These are phyloP conservation scores for Auricularia sp. DNA, from an alignment of 768 basidiomycete species.

Conservation along the genomic window DNA sequence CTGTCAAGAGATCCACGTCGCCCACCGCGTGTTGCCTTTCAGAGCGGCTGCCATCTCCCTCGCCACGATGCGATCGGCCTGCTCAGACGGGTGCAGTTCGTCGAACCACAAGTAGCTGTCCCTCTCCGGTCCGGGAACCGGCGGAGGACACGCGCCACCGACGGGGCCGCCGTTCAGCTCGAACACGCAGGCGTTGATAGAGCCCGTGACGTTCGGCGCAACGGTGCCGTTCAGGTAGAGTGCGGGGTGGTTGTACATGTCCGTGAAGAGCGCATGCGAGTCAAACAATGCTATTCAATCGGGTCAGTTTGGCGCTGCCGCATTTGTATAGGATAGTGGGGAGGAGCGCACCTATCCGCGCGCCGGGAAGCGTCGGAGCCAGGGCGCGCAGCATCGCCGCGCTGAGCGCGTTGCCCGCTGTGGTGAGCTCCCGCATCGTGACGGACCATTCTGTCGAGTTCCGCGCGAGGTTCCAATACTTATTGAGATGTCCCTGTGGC, in stretches of 20 bases:
- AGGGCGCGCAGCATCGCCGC: conserved; percentile 18
- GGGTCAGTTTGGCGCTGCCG: no score
- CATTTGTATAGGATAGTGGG: neutral
- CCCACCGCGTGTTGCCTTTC: conserved; percentile 3
- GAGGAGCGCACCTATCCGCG: conserved; percentile 43
- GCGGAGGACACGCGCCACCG: neutral
- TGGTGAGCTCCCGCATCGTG: conserved; percentile 42
- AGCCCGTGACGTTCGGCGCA: conserved; percentile 7
- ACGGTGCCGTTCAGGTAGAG: conserved; percentile 9
- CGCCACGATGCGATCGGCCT: conserved; percentile 9
- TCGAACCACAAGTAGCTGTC: conserved; percentile 9
- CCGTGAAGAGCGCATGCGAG: conserved; percentile 7
- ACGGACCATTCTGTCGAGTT: conserved; percentile 49
- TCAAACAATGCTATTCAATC: neutral
- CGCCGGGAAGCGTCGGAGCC: conserved; percentile 23
- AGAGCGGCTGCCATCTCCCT: conserved; percentile 5
- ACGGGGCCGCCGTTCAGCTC: conserved; percentile 1
- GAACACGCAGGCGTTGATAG: neutral
- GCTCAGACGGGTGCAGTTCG: conserved; percentile 10
- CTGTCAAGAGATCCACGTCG: conserved; percentile 1
- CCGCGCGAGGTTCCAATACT: conserved; percentile 39
- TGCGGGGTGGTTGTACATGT: conserved; percentile 8
- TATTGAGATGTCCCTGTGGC: conserved; percentile 35
- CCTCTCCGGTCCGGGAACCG: neutral
- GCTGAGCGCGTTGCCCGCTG: conserved; percentile 36